phyloP scores from a whole-genome alignment of 768 basidiomycete species.

The Tylopilus cervinicoccineus region DNA sequence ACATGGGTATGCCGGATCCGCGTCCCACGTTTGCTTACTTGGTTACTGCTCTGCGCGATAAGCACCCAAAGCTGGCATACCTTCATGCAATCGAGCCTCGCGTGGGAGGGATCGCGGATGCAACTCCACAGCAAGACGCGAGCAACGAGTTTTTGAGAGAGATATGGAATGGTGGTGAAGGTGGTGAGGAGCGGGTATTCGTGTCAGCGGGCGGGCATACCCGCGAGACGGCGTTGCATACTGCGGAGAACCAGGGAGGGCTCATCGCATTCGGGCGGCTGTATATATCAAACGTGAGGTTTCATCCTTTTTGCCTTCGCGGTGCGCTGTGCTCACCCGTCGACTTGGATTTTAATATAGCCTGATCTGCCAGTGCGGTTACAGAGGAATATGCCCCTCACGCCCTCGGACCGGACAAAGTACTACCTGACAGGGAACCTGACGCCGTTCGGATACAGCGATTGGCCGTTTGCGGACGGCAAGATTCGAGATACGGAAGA shows the following conservation, averaged over 20 bases:
- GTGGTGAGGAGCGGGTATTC: not conserved
- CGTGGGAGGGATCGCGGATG: conserved; percentile 2
- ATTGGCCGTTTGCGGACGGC: not conserved
- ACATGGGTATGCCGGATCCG: conserved; percentile 39
- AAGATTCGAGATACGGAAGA: not conserved
- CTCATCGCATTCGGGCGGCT: not conserved
- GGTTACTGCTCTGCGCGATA: conserved; percentile 34
- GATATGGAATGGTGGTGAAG: not conserved
- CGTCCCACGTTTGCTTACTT: conserved; percentile 40
- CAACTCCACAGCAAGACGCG: not conserved
- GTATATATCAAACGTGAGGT: conserved; percentile 2
- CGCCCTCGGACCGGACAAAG: not conserved
- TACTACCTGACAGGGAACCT: not conserved
- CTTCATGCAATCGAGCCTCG: conserved; percentile 37
- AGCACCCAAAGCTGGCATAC: conserved; percentile 40
- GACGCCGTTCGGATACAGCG: not conserved
- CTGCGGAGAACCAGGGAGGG: not conserved
- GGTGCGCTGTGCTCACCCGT: not conserved
- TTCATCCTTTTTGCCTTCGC: not conserved
- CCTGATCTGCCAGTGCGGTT: conserved; percentile 33
- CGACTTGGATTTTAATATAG: conserved; percentile 7
- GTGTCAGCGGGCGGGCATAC: conserved; percentile 1
- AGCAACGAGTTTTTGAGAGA: not conserved
- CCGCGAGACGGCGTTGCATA: not conserved
- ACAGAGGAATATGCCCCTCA: conserved; percentile 17